Conservation (phyloP, 768 basidiomycete species). For the Trametes cubensis region DNA sequence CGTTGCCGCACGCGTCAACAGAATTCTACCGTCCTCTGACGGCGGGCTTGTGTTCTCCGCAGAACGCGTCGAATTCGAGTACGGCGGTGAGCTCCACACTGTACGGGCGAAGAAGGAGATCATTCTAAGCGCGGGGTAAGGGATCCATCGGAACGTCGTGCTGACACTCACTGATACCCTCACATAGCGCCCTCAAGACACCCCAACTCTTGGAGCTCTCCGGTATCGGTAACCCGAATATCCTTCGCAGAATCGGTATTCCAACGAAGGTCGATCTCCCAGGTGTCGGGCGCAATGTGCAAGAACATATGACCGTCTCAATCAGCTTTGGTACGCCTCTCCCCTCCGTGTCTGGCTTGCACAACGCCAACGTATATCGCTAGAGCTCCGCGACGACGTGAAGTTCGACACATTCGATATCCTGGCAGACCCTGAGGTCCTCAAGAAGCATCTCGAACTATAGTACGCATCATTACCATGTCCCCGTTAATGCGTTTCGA, state of each 20-base stretch:
- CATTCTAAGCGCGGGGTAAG: conserved; percentile 35
- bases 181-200: conserved; percentile 21
- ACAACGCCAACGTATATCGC: background rate
- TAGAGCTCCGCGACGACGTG: conserved; percentile 38
- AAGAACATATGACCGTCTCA: conserved; percentile 46
- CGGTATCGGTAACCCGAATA: conserved; percentile 51
- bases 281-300: conserved; percentile 57
- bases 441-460: conserved; percentile 33
- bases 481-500: background rate
- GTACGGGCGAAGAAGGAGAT: conserved; percentile 53
- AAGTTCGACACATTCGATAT: conserved; percentile 34
- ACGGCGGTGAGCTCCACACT: conserved; percentile 33
- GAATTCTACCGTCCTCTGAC: conserved; percentile 26
- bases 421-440: conserved; percentile 32
- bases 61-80: conserved; percentile 50
- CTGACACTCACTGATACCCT: too few species aligned
- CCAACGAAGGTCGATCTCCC: conserved; percentile 42
- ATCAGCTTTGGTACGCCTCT: conserved; percentile 32
- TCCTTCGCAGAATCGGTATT: conserved; percentile 46
- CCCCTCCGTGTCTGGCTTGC: background rate
- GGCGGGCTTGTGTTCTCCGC: conserved; percentile 38
- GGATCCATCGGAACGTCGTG: background rate
- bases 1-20: conserved; percentile 33
- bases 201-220: conserved; percentile 59
- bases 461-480: background rate